Evolutionary conservation across 345 rosid species (phyloP).

Genomic region (Populus ilicifolia): DNA sequence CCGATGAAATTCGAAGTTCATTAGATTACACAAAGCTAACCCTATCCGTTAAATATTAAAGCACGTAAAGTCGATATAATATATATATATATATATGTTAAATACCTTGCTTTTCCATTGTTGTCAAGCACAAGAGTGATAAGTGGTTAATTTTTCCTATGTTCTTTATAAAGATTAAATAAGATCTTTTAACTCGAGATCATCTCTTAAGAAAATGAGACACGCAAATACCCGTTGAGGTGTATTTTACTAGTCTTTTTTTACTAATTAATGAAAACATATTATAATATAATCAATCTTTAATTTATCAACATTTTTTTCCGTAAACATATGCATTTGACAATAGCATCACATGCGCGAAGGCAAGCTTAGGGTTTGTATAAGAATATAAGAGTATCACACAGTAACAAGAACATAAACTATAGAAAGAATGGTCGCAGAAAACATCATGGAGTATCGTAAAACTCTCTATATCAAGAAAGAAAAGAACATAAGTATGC

Average conservation of each 20-base stretch:
- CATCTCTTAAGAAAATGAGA: too few relatives aligned
- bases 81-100: not conserved
- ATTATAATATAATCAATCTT: not conserved
- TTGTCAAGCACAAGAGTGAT: not conserved
- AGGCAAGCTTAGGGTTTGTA: not conserved
- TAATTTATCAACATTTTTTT: too few relatives aligned
- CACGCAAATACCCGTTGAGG: too few relatives aligned
- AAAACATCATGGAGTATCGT: not conserved
- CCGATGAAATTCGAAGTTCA: not conserved
- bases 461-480: not conserved
- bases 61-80: not conserved
- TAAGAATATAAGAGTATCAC: not conserved
- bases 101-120: not conserved
- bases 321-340: too few relatives aligned
- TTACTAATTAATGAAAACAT: not conserved
- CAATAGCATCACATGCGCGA: not conserved
- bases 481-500: not conserved
- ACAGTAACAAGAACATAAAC: not conserved
- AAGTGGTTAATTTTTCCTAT: not conserved
- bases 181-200: too few relatives aligned
- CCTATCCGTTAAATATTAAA: slow-evolving; percentile 19
- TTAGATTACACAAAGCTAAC: slow-evolving; percentile 19
- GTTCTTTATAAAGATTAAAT: not conserved
- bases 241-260: too few relatives aligned
- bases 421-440: not conserved